Evolutionary conservation across 345 rosid genomes (phyloP).

Genomic region (Populus euphratica): DNA sequence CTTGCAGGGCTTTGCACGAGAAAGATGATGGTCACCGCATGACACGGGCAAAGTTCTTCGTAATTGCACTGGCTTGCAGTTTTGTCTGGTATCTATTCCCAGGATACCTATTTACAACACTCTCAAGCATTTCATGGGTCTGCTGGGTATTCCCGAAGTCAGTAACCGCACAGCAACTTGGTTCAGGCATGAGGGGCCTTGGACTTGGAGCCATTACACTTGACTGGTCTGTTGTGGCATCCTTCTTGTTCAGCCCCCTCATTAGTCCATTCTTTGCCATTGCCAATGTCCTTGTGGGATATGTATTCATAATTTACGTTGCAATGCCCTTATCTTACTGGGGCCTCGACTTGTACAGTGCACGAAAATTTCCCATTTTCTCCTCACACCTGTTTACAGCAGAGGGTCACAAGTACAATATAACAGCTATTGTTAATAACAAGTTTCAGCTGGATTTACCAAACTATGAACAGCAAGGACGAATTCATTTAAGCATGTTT

Average conservation of each 20-base stretch:
- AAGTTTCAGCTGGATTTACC: constrained; percentile 63
- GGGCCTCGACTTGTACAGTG: constrained; percentile 61
- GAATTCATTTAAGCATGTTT: constrained; percentile 77
- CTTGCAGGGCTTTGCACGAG: constrained; percentile 79
- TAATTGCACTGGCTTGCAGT: constrained; percentile 67
- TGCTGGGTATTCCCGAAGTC: constrained; percentile 83
- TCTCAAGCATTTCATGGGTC: constrained; percentile 77
- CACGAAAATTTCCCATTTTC: constrained; percentile 67
- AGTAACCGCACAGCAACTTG: constrained; percentile 78
- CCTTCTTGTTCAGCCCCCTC: constrained; percentile 83
- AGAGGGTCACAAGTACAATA: constrained; percentile 53
- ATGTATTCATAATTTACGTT: constrained; percentile 54
- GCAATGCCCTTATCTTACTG: constrained; percentile 65
- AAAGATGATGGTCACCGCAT: constrained; percentile 52
- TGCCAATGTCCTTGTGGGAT: constrained; percentile 56
- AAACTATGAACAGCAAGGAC: constrained; percentile 63
- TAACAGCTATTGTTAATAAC: constrained; percentile 62
- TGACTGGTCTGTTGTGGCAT: constrained; percentile 75
- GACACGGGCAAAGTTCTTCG: constrained; percentile 80
- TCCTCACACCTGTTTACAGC: constrained; percentile 77
- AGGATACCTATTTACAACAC: constrained; percentile 76
- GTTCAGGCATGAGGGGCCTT: constrained; percentile 81
- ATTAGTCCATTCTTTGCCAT: constrained; percentile 85
- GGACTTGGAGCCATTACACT: constrained; percentile 82
- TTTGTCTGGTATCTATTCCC: constrained; percentile 72